phyloP scores from a whole-genome alignment of 148 eudicot genomes.

The Diospyros lotus region DNA sequence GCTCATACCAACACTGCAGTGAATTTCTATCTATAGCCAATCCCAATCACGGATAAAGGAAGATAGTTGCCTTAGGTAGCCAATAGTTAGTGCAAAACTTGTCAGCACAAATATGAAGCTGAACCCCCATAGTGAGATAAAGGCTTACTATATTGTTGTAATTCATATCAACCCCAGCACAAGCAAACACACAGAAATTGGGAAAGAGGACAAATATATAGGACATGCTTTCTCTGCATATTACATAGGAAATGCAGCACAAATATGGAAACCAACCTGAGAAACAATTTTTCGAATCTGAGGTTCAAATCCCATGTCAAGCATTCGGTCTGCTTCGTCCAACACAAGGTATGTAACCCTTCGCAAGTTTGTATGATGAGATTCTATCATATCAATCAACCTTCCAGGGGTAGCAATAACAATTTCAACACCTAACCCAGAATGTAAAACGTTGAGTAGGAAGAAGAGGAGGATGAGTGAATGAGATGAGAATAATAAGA shows the following conservation, averaged over 20 bases:
- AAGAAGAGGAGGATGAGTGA: neutral
- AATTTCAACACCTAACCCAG: conserved; percentile 78
- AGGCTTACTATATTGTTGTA: too few relatives aligned
- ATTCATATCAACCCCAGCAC: too few relatives aligned
- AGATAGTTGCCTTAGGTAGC: too few relatives aligned
- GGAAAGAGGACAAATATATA: too few relatives aligned
- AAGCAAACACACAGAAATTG: too few relatives aligned
- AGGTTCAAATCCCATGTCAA: conserved; percentile 99
- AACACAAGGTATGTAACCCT: conserved; percentile 94
- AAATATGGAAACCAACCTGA: conserved; percentile 49
- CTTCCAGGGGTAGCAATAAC: conserved; percentile 98
- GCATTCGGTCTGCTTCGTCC: conserved; percentile 98
- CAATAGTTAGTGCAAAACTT: too few relatives aligned
- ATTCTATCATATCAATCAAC: conserved; percentile 95
- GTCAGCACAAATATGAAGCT: too few relatives aligned
- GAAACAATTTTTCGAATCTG: conserved; percentile 90
- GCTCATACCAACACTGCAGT: too few relatives aligned
- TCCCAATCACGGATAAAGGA: too few relatives aligned
- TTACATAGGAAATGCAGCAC: neutral
- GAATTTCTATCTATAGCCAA: too few relatives aligned
- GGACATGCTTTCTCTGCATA: too few relatives aligned
- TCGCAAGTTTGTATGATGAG: conserved; percentile 84
- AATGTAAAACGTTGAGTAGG: neutral
- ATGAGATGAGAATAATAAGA: neutral
- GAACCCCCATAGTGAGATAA: too few relatives aligned